Evolutionary conservation across 257 asterid species (phyloP).

Genomic region (Eucommia ulmoides): DNA sequence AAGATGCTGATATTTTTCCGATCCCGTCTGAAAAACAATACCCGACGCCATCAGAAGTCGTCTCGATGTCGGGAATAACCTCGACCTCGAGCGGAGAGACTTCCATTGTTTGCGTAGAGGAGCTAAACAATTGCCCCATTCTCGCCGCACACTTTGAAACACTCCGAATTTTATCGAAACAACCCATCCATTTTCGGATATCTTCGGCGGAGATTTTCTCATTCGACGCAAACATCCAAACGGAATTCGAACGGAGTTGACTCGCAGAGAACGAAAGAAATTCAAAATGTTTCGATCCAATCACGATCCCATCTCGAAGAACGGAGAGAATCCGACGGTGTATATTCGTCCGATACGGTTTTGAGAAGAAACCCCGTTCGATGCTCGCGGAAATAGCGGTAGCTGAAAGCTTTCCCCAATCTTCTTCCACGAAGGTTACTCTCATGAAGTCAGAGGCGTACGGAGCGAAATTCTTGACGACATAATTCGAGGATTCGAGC

Average conservation of each 20-base stretch:
- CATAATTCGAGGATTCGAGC: constrained; percentile 76
- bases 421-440: constrained; percentile 93
- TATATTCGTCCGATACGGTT: constrained; percentile 49
- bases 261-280: constrained; percentile 93
- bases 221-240: constrained; percentile 98
- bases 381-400: constrained; percentile 34
- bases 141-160: constrained; percentile 89
- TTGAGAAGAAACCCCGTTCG: constrained; percentile 52
- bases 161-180: constrained; percentile 64
- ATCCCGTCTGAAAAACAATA: constrained; percentile 94
- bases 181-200: constrained; percentile 94
- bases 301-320: constrained; percentile 60
- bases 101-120: constrained; percentile 55
- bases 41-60: constrained; percentile 45
- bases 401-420: constrained; percentile 67
- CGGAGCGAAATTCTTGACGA: constrained; percentile 61
- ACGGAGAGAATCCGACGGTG: constrained; percentile 49
- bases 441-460: constrained; percentile 71
- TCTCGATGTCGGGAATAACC: constrained; percentile 62
- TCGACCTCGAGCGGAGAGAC: constrained; percentile 43
- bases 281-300: constrained; percentile 61
- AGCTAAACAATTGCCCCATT: constrained; percentile 93
- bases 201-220: constrained; percentile 49
- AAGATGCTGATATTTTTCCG: constrained; percentile 58
- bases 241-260: constrained; percentile 75